A percentile compares a stretch with the other conserved stretches of the same genome.
phyloP scores from a whole-genome alignment of 148 eudicot genomes.

The Diospyros lotus region DNA sequence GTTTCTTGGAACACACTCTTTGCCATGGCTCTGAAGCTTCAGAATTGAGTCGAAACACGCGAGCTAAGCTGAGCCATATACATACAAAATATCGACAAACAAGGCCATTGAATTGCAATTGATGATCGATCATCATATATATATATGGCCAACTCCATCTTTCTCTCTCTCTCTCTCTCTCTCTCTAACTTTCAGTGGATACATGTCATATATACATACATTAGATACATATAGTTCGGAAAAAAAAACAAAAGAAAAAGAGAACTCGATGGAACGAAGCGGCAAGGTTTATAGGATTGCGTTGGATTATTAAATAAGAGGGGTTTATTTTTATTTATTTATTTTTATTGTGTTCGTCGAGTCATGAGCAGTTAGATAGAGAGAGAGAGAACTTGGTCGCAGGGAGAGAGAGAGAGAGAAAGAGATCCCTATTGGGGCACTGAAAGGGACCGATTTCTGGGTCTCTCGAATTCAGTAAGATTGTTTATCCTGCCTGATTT shows the following conservation, averaged over 20 bases:
- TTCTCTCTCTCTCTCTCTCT: constrained; percentile 19
- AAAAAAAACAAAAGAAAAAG: not conserved
- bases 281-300: not conserved
- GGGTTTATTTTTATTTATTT: no score
- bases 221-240: not conserved
- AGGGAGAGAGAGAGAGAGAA: not conserved
- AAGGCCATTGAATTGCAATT: constrained; percentile 9
- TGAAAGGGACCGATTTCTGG: not conserved
- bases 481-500: constrained; percentile 8
- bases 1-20: constrained; percentile 8
- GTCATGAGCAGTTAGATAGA: constrained; percentile 10
- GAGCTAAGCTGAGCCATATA: not conserved
- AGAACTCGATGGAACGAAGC: not conserved
- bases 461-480: not conserved
- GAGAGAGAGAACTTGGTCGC: constrained; percentile 8
- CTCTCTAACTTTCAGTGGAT: constrained; percentile 10
- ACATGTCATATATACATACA: not conserved
- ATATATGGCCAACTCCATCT: not conserved
- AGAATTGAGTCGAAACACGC: constrained; percentile 5
- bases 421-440: constrained; percentile 9
- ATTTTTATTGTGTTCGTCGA: not conserved
- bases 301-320: not conserved
- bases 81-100: not conserved
- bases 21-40: not conserved
- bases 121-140: no score